Evolutionary conservation across 768 basidiomycete species (phyloP).

Genomic region (Phylloporus rhodoxanthus): DNA sequence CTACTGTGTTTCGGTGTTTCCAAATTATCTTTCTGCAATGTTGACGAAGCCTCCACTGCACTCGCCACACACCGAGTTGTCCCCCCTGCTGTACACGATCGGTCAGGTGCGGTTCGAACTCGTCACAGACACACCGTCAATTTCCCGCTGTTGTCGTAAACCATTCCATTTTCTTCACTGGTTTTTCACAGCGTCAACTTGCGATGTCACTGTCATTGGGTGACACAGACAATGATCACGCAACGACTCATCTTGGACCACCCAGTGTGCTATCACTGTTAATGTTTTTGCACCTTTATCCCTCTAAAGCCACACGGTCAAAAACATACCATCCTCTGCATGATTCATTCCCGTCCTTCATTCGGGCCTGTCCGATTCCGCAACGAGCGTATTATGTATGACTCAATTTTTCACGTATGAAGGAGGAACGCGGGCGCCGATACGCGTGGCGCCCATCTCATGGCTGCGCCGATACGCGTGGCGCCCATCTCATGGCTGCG

Average conservation of each 20-base stretch:
- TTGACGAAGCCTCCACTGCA: background rate
- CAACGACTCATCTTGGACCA: constrained; percentile 4
- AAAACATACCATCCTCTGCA: background rate
- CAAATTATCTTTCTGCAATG: constrained; percentile 4
- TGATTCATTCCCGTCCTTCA: background rate
- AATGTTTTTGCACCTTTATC: background rate
- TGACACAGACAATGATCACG: constrained; percentile 6
- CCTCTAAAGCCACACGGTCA: constrained; percentile 14
- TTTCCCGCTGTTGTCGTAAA: constrained; percentile 20
- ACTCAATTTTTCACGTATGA: background rate
- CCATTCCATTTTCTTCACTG: constrained; percentile 3
- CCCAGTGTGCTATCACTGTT: background rate
- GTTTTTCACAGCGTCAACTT: constrained; percentile 13
- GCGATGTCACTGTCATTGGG: too few relatives aligned
- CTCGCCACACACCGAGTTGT: background rate
- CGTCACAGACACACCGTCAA: constrained; percentile 8
- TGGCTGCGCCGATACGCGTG: background rate
- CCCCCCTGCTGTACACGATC: background rate
- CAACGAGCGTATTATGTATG: background rate
- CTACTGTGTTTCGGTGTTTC: constrained; percentile 4
- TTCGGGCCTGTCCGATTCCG: background rate
- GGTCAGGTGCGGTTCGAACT: constrained; percentile 9
- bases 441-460: constrained; percentile 18
- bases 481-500: constrained; percentile 19
- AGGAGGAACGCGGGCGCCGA: constrained; percentile 2